Evolutionary conservation across 106 monocot genomes (phyloP).

Genomic region (Platanthera zijinensis): DNA sequence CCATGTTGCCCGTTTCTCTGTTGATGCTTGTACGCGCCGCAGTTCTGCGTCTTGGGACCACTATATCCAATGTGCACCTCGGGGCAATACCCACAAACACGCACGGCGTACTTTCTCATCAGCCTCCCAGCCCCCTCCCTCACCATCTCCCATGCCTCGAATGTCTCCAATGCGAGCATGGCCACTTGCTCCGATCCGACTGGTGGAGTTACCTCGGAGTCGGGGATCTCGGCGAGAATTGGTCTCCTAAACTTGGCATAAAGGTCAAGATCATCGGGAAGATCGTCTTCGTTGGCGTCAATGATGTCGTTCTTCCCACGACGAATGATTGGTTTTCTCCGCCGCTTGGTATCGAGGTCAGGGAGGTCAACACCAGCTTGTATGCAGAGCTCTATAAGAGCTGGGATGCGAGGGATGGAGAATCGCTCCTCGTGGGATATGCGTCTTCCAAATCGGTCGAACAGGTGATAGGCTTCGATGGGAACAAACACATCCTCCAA

Average conservation of each 20-base stretch:
- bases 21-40: constrained; percentile 90
- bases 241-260: constrained; percentile 31
- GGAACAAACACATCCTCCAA: constrained; percentile 66
- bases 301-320: constrained; percentile 59
- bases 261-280: constrained; percentile 48
- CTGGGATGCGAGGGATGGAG: constrained; percentile 58
- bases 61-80: constrained; percentile 80
- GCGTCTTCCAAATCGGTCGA: constrained; percentile 75
- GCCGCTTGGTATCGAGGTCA: constrained; percentile 66
- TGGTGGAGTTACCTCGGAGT: constrained; percentile 23
- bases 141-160: constrained; percentile 76
- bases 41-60: constrained; percentile 92
- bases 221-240: constrained; percentile 43
- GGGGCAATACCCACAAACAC: constrained; percentile 97
- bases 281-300: constrained; percentile 88
- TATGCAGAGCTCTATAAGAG: constrained; percentile 82
- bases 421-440: constrained; percentile 81
- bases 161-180: constrained; percentile 42
- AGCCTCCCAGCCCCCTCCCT: constrained; percentile 52
- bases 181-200: constrained; percentile 29
- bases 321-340: constrained; percentile 82
- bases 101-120: constrained; percentile 79
- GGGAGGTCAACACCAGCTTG: constrained; percentile 94
- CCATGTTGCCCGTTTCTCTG: constrained; percentile 98
- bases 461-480: constrained; percentile 68